phyloP scores from a whole-genome alignment of 768 basidiomycete genomes.

The Rhodotorula graminis region DNA sequence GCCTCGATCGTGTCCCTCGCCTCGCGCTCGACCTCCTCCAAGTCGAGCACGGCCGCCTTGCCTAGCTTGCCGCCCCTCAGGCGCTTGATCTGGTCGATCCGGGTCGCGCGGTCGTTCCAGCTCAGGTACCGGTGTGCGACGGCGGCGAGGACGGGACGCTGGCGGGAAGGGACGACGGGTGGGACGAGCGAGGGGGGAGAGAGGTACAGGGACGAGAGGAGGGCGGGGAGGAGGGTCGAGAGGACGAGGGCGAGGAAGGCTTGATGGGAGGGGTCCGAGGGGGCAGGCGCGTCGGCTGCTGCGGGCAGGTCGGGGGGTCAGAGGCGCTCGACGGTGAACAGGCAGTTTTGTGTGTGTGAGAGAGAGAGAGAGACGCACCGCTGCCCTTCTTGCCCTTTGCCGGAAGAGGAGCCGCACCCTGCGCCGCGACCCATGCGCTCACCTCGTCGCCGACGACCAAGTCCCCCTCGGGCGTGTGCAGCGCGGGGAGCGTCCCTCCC shows the following conservation, averaged over 20 bases:
- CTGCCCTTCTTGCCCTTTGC: not conserved
- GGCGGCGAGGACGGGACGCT: not conserved
- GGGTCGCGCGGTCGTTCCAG: not conserved
- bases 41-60: constrained; percentile 9
- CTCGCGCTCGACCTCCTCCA: constrained; percentile 36
- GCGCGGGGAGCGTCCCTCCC: constrained; percentile 5
- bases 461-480: constrained; percentile 15
- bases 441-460: constrained; percentile 18
- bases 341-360: too few relatives aligned
- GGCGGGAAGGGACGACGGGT: not conserved
- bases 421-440: not conserved
- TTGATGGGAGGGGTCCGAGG: constrained; percentile 15
- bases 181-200: not conserved
- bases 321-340: too few relatives aligned
- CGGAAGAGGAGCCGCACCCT: not conserved
- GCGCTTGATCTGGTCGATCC: constrained; percentile 28
- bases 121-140: not conserved
- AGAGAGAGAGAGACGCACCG: not conserved
- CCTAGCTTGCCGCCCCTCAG: constrained; percentile 20
- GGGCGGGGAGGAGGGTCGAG: constrained; percentile 28
- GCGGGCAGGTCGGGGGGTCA: not conserved
- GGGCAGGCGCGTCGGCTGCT: not conserved
- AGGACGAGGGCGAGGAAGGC: constrained; percentile 28
- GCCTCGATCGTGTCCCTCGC: constrained; percentile 23
- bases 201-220: constrained; percentile 30